These are phyloP conservation scores for Microbotryomycetes sp. DNA, from an alignment of 1,284 basidiomycete species.

Conservation along the genomic window DNA sequence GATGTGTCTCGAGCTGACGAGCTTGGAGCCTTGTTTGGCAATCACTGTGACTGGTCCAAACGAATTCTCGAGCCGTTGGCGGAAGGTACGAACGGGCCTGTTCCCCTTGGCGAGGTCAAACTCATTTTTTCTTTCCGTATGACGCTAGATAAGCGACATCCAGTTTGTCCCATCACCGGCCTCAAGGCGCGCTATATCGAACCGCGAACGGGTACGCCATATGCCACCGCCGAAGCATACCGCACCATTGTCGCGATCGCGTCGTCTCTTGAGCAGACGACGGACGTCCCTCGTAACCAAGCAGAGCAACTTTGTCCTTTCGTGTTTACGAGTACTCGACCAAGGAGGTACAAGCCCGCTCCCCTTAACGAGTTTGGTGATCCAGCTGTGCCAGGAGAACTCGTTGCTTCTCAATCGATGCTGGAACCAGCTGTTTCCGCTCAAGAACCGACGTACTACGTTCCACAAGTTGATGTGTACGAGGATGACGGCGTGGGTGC, in stretches of 20 bases:
- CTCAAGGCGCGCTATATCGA: constrained; percentile 56
- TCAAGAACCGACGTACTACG: neutral
- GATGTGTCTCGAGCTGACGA: constrained; percentile 53
- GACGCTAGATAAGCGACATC: neutral
- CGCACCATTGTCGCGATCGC: constrained; percentile 35
- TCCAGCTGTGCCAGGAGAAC: neutral
- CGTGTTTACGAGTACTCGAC: neutral
- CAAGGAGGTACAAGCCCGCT: neutral
- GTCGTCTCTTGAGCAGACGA: neutral
- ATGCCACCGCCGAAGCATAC: constrained; percentile 61
- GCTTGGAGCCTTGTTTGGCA: constrained; percentile 68
- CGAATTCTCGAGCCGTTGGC: constrained; percentile 41
- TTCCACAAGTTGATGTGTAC: neutral
- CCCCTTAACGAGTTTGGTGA: neutral
- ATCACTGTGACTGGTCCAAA: constrained; percentile 45
- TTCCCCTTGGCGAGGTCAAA: constrained; percentile 9
- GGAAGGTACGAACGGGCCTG: constrained; percentile 42
- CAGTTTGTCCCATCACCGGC: constrained; percentile 45
- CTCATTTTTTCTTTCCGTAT: no score
- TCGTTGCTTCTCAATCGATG: neutral
- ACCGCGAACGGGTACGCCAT: constrained; percentile 67
- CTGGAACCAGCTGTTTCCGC: neutral
- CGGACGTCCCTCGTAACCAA: constrained; percentile 46
- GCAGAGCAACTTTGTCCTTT: constrained; percentile 47
- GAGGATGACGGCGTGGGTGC: neutral